phyloP scores from a whole-genome alignment of 345 rosid species.

The Nephelium lappaceum region DNA sequence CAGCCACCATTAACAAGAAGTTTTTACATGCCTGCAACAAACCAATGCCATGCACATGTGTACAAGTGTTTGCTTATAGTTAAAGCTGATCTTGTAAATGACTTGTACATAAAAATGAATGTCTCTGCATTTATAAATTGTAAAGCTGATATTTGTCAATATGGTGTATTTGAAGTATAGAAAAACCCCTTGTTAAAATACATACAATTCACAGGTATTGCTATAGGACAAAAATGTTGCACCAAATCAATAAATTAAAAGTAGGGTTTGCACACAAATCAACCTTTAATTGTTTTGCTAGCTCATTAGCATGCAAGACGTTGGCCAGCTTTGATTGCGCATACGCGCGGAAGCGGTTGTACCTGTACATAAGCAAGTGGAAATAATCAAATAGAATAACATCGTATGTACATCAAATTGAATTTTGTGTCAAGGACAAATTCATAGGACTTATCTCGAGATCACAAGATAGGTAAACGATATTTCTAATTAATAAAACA shows the following conservation, averaged over 20 bases:
- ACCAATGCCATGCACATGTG: not conserved
- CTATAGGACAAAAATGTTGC: no score
- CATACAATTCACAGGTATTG: no score
- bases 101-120: no score
- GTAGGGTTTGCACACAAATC: not conserved
- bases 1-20: not conserved
- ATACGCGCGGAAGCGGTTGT: constrained; percentile 48
- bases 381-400: not conserved
- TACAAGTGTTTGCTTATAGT: not conserved
- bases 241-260: not conserved
- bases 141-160: not conserved
- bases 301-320: constrained; percentile 78
- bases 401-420: not conserved
- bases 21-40: not conserved
- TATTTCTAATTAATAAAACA: no score
- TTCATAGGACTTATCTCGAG: not conserved
- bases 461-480: not conserved
- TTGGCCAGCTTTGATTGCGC: constrained; percentile 76
- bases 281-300: constrained; percentile 69
- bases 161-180: no score
- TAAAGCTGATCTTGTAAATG: not conserved
- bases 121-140: no score
- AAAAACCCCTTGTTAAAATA: no score
- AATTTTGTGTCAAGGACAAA: no score
- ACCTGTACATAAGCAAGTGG: constrained; percentile 38